Evolutionary conservation across 345 rosid genomes (phyloP).

Genomic region (Ceriops zippeliana): DNA sequence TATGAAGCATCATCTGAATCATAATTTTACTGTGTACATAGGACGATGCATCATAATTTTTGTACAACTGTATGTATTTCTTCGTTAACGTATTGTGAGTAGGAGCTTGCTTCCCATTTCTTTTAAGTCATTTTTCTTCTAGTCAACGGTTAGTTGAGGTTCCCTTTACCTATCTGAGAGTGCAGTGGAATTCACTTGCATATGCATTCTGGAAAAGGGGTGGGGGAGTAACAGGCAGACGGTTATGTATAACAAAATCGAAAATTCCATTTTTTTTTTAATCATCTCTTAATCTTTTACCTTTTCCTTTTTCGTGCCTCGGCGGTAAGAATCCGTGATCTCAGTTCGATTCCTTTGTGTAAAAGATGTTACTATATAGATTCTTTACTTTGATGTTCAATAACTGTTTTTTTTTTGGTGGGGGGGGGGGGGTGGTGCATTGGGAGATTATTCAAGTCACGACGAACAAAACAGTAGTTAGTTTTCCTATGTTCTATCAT

Average conservation of each 20-base stretch:
- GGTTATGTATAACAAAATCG: constrained; percentile 5
- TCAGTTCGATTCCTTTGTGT: too few relatives aligned
- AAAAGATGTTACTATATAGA: background rate
- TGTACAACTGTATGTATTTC: constrained; percentile 17
- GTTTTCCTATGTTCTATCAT: too few relatives aligned
- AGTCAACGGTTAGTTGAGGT: constrained; percentile 1
- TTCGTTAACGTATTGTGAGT: background rate
- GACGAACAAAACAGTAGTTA: too few relatives aligned
- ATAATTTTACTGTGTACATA: constrained; percentile 21
- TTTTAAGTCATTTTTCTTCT: background rate
- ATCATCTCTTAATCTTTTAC: background rate
- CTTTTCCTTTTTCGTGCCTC: background rate
- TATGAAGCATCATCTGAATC: background rate
- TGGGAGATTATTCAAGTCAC: too few relatives aligned
- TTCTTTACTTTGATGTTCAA: background rate
- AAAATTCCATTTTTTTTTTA: background rate
- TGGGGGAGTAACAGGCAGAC: background rate
- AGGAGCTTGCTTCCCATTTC: background rate
- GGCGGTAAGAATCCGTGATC: background rate
- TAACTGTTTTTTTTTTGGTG: too few relatives aligned
- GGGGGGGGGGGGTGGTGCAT: too few relatives aligned
- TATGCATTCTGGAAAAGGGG: background rate
- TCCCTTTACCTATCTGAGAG: background rate
- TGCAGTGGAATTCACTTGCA: constrained; percentile 1
- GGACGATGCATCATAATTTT: constrained; percentile 5